Percentiles rank a stretch among this genome's conserved stretches.
These are phyloP conservation scores for Borovskyia barvae DNA, from an alignment of 208 protist species.

Conservation along the genomic window DNA sequence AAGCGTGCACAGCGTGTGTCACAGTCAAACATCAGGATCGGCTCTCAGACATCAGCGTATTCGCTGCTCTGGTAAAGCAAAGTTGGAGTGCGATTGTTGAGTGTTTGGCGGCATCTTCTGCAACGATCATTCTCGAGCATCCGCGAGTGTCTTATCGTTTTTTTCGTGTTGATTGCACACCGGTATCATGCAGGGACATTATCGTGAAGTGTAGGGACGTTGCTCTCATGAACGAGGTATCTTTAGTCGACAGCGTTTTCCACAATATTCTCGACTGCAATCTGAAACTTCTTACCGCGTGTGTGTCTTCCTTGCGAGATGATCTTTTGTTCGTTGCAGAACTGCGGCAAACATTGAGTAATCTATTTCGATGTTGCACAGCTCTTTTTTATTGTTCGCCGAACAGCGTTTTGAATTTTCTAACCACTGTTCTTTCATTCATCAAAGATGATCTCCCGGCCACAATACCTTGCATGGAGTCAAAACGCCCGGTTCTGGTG, in stretches of 20 bases:
- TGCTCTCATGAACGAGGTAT: slow-evolving; percentile 16
- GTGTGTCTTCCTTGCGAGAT: not conserved
- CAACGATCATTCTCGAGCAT: not conserved
- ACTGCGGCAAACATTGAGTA: not conserved
- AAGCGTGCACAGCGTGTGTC: slow-evolving; percentile 10
- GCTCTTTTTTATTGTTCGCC: slow-evolving; percentile 13
- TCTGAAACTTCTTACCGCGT: not conserved
- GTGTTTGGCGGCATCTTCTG: not conserved
- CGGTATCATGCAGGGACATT: not conserved
- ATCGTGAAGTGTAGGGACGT: slow-evolving; percentile 14
- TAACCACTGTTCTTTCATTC: not conserved
- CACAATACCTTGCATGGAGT: not conserved
- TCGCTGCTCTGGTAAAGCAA: slow-evolving; percentile 11
- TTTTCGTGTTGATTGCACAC: slow-evolving; percentile 14
- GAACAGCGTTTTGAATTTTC: slow-evolving; percentile 7
- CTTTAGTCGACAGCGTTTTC: slow-evolving; percentile 15
- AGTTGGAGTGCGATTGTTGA: slow-evolving; percentile 12
- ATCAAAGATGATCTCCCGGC: not conserved
- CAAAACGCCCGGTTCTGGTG: not conserved
- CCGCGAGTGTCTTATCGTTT: slow-evolving; percentile 1
- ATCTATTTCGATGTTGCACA: slow-evolving; percentile 10
- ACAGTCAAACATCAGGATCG: no score
- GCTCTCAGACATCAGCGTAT: no score
- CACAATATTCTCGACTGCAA: slow-evolving; percentile 17
- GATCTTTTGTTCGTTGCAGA: slow-evolving; percentile 19